Evolutionary conservation across 2,329 filamentous ascomycete species (phyloP), one percentile per base, ranked within the genome.

Genomic region (Pseudogymnoascus sp.): DNA sequence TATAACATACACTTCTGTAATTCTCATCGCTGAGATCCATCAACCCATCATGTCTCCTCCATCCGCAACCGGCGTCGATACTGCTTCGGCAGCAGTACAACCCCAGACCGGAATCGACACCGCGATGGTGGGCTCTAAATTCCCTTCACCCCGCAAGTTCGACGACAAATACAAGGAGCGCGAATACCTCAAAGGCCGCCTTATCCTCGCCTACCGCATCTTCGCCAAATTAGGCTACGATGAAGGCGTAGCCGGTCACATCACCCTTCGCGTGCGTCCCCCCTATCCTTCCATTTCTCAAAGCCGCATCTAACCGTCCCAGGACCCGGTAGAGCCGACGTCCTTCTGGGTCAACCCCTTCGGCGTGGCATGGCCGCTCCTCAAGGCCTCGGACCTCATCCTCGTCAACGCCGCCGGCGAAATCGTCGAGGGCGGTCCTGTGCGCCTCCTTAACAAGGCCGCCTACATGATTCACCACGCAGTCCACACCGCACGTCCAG

Each of bases 321-420:
- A 71, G 69, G 70, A 71, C 62, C 70, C 70, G 1, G 68, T 71
- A 23, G 68, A 71, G n/a, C 68, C 70, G 15, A 66, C 65, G 5
- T 65, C 63, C 34, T 71, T 71, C 19, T 71, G 70, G 70, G 69
- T 71, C 3, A 71, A 71, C 34, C 70, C 70, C 12, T 71, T 71
- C 58, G 70, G 69, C 13, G 67, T 71, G 15, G 68, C 69, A 2
- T 71, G 69, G 69, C 69, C 68, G 7, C 61, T 69, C 1, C 80
- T 88, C 41, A 85, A 82, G 60, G 77, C 79, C 0, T 84, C 82
- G 0, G 84, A 89, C 64, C 76, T 89, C n/a, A 86, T 89, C 59
- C 81, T 79, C 13, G 84, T 89, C 1, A 77, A 85, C 65, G 76
- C 82, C 57, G 69, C 78, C 0, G 85, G 85, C 1, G 73, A 81